Percentiles rank a stretch among this genome's conserved stretches.
Evolutionary conservation across 2,329 filamentous ascomycete genomes (phyloP).

Genomic region (Diaporthe longicolla): DNA sequence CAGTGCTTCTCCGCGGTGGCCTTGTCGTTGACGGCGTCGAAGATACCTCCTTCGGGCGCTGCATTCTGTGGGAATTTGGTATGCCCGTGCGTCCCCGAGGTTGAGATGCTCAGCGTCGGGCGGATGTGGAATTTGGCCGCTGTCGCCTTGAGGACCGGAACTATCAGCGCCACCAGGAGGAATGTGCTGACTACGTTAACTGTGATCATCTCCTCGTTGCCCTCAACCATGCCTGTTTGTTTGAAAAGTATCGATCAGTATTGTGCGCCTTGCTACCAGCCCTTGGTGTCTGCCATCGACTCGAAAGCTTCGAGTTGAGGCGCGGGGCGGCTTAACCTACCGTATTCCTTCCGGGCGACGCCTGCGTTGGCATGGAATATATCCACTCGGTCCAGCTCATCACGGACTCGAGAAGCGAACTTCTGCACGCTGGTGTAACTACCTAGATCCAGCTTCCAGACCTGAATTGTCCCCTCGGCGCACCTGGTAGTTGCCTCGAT

Average conservation of each 20-base stretch:
- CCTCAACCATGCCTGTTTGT: conserved; percentile 7
- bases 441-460: conserved; percentile 34
- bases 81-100: conserved; percentile 44
- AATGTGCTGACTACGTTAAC: conserved; percentile 52
- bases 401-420: conserved; percentile 15
- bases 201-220: conserved; percentile 41
- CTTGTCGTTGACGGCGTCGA: conserved; percentile 41
- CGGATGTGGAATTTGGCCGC: conserved; percentile 38
- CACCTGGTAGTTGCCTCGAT: conserved; percentile 18
- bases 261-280: too few relatives aligned
- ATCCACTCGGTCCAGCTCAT: conserved; percentile 38
- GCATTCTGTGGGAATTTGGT: conserved; percentile 40
- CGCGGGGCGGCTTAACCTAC: too few relatives aligned
- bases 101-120: conserved; percentile 45
- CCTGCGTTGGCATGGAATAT: conserved; percentile 41
- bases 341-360: conserved; percentile 6
- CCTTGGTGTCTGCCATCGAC: too few relatives aligned
- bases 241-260: too few relatives aligned
- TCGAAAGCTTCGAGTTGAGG: too few relatives aligned
- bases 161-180: conserved; percentile 49
- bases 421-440: conserved; percentile 25
- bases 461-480: conserved; percentile 9
- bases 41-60: conserved; percentile 18
- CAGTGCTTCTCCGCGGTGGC: not conserved
- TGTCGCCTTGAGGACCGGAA: conserved; percentile 50